phyloP scores from a whole-genome alignment of 2,329 filamentous ascomycete species.

The Monosporascus sp. region DNA sequence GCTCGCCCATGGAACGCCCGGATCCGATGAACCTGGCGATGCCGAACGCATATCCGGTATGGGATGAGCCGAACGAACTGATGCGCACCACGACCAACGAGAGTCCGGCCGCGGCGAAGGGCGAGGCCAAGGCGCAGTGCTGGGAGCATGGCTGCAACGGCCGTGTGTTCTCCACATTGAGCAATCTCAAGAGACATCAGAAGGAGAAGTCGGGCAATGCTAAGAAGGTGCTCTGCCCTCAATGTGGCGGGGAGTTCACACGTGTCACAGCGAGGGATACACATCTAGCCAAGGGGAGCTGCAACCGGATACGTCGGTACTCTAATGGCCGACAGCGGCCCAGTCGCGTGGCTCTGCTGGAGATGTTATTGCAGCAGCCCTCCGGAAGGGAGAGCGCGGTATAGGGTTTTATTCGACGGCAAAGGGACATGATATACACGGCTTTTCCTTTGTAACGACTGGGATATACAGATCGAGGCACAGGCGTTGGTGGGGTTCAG shows the following conservation, averaged over 20 bases:
- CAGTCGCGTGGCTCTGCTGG: constrained; percentile 20
- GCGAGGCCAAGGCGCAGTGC: constrained; percentile 15
- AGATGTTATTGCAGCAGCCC: neutral
- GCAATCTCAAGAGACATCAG: constrained; percentile 22
- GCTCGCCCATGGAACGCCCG: neutral
- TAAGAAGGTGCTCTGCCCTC: constrained; percentile 19
- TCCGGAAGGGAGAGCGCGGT: neutral
- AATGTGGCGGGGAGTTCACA: constrained; percentile 22
- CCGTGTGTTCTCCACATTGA: constrained; percentile 21
- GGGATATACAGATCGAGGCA: neutral
- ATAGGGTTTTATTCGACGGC: neutral
- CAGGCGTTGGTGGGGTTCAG: neutral
- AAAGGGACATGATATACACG: neutral
- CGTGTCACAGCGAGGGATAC: constrained; percentile 22
- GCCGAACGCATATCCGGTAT: neutral
- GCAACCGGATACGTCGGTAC: constrained; percentile 23
- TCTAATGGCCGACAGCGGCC: constrained; percentile 22
- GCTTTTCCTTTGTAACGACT: neutral
- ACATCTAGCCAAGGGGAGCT: constrained; percentile 23
- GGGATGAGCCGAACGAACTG: neutral
- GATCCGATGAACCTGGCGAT: neutral
- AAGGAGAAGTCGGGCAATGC: constrained; percentile 21
- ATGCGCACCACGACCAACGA: constrained; percentile 4
- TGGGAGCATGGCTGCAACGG: constrained; percentile 25
- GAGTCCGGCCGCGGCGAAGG: constrained; percentile 10